Evolutionary conservation across 1,284 basidiomycete species (phyloP).

Genomic region (Heterobasidion parviporum): DNA sequence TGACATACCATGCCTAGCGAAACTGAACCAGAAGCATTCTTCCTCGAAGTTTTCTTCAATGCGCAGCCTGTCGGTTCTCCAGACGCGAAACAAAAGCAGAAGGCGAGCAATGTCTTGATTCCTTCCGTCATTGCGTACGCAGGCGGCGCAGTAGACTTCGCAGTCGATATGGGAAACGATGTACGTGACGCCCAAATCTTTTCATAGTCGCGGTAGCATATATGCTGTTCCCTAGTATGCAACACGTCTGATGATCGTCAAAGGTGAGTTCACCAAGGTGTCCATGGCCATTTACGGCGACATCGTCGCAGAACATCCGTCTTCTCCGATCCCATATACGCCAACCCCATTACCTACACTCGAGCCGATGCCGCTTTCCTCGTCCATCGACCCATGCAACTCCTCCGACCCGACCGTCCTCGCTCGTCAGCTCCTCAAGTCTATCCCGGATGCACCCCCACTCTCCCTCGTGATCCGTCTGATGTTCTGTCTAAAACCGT

Average conservation of each 20-base stretch:
- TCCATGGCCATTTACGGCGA: slow-evolving; percentile 68
- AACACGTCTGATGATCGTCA: slow-evolving; percentile 72
- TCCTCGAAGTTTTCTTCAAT: slow-evolving; percentile 68
- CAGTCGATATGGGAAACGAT: slow-evolving; percentile 61
- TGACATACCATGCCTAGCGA: slow-evolving; percentile 27
- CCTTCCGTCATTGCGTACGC: slow-evolving; percentile 64
- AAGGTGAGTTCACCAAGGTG: slow-evolving; percentile 56
- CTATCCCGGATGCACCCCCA: slow-evolving; percentile 53
- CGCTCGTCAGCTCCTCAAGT: slow-evolving; percentile 48
- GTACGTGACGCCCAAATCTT: slow-evolving; percentile 25
- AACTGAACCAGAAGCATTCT: slow-evolving; percentile 66
- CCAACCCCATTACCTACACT: slow-evolving; percentile 29
- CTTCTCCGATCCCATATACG: slow-evolving; percentile 20
- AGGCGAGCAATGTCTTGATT: slow-evolving; percentile 61
- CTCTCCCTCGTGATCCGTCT: slow-evolving; percentile 56
- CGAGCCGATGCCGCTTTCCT: slow-evolving; percentile 33
- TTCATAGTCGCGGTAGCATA: neutral
- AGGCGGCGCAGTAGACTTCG: slow-evolving; percentile 58
- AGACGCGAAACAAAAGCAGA: slow-evolving; percentile 47
- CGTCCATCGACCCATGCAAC: slow-evolving; percentile 51
- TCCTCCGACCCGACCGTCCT: slow-evolving; percentile 49
- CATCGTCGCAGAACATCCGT: slow-evolving; percentile 27
- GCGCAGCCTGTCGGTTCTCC: slow-evolving; percentile 36
- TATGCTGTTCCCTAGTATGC: slow-evolving; percentile 39
- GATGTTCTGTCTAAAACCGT: slow-evolving; percentile 69